Evolutionary conservation across 345 rosid genomes (phyloP), one percentile per base, ranked within the genome.

Genomic region (Laguncularia racemosa): DNA sequence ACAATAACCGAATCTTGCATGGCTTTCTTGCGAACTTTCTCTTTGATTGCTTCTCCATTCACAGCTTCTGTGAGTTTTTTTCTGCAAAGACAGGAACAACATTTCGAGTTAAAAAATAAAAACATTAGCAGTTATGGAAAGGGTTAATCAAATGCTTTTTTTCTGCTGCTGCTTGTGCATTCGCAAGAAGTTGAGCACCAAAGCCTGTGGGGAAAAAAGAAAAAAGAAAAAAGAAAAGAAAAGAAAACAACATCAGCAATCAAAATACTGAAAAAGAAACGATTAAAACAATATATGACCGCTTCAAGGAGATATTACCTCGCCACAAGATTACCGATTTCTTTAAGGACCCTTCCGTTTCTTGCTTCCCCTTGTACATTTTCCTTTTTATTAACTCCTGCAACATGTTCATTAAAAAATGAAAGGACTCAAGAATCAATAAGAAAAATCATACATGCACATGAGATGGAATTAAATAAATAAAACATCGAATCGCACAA

Each of bases 301-400:
- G 40, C 13, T 10, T 21, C 19, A 17, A 14, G 47, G 14, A 38
- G 44, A 19, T 20, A 13, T 14, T 12, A 66, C 70, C 64, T 54
- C 47, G 60, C 60, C 33, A 77, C 87, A 10, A 83, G 65, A 73
- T 90, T 90, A 33, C 97, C 93, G 45, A 87, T 90, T 48, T 85
- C 91, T 76, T 81, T 71, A 65, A 90, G 95, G 64, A 67, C 93
- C 55, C 82, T 75, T 23, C 87, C 71, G 52, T 74, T 78, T 61
- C 77, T 77, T 61, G 75, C 85, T 20, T 81, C 77, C 60, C 62
- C 83, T 13, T 54, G 23, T 12, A 59, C 73, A 58, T 73, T 76
- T 68, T 77, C 87, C 68, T 67, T 76, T 60, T 76, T 83, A 33
- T 65, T 58, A 57, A 74, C 92, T 3, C 66, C 88, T 82, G 49